Conservation (phyloP, 2,329 filamentous ascomycete species). For the Tolypocladium amazonense region DNA sequence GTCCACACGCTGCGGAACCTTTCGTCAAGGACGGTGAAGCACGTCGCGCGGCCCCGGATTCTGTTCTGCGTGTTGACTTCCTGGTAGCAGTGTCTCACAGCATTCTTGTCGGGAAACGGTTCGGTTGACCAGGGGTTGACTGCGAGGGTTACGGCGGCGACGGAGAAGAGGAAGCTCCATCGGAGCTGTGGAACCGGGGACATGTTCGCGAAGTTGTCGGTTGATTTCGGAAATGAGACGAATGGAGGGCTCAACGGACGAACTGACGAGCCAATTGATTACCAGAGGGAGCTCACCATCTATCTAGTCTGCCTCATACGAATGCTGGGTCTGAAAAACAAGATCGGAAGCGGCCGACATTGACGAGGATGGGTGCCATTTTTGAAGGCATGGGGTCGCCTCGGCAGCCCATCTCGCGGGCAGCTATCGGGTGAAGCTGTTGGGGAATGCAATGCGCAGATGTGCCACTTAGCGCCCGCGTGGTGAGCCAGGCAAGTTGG, state of each 20-base stretch:
- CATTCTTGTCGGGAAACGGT: no score
- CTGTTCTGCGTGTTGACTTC: conserved; percentile 25
- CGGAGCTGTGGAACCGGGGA: conserved; percentile 7
- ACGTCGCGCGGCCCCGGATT: conserved; percentile 33
- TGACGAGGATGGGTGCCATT: no score
- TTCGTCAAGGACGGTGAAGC: conserved; percentile 45
- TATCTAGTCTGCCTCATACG: not conserved
- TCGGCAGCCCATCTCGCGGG: not conserved
- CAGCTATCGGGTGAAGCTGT: no score
- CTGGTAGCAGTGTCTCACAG: conserved; percentile 27
- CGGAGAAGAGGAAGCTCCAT: conserved; percentile 20
- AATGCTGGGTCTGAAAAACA: not conserved
- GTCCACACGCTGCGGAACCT: conserved; percentile 38
- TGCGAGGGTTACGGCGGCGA: conserved; percentile 19
- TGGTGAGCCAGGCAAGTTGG: no score
- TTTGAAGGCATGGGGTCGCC: not conserved
- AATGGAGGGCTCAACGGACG: not conserved
- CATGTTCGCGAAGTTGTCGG: not conserved
- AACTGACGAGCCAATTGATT: not conserved
- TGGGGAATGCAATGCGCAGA: not conserved
- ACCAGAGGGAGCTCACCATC: not conserved
- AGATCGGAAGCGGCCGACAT: not conserved
- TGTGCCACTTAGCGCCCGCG: not conserved
- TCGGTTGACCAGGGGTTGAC: no score
- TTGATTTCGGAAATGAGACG: not conserved